Percentiles rank a stretch among this genome's conserved stretches.
These are phyloP conservation scores for Tritrichomonas musculus DNA, from an alignment of 208 protist species.

Conservation along the genomic window DNA sequence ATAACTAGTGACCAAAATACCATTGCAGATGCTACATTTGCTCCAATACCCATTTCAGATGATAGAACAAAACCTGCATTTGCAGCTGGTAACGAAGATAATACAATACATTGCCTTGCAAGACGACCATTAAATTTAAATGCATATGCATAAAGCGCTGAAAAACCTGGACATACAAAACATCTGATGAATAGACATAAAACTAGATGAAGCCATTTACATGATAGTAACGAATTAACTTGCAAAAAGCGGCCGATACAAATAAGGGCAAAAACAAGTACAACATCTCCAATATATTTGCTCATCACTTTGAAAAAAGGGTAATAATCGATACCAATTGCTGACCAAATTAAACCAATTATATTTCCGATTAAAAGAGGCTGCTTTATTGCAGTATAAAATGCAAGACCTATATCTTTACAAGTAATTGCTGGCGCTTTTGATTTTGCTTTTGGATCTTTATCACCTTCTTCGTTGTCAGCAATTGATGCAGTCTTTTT, in stretches of 20 bases:
- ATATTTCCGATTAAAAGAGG: not conserved
- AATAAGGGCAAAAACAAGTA: not conserved
- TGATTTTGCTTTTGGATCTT: not conserved
- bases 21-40: not conserved
- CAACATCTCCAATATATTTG: not conserved
- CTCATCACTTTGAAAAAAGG: not conserved
- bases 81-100: not conserved
- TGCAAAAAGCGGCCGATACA: not conserved
- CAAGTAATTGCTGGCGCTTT: not conserved
- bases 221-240: not conserved
- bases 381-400: not conserved
- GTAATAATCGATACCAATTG: not conserved
- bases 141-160: not conserved
- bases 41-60: not conserved
- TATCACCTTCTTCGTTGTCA: not conserved
- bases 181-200: not conserved
- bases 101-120: not conserved
- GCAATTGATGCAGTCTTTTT: not conserved
- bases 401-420: conserved; percentile 18
- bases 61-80: not conserved
- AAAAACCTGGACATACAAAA: not conserved
- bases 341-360: not conserved
- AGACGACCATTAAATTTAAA: not conserved
- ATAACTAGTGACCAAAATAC: conserved; percentile 18
- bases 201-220: not conserved